phyloP scores from a whole-genome alignment of 2,329 filamentous ascomycete genomes.

The Thermoascus crustaceus region DNA sequence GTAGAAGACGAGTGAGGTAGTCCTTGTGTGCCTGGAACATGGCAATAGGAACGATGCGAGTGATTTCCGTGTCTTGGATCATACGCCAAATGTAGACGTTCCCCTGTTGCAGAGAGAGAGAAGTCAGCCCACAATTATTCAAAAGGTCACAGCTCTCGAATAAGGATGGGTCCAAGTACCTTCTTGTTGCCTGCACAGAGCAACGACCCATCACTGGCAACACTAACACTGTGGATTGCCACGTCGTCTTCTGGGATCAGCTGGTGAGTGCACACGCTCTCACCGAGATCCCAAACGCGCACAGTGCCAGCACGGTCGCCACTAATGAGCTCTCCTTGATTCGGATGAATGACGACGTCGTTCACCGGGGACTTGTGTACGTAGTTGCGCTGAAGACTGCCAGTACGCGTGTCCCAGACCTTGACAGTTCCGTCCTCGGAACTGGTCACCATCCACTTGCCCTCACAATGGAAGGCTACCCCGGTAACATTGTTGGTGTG shows the following conservation, averaged over 20 bases:
- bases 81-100: constrained; percentile 98
- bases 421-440: constrained; percentile 95
- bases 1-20: constrained; percentile 83
- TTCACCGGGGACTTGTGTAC: constrained; percentile 83
- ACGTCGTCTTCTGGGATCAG: constrained; percentile 94
- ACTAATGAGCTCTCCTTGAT: constrained; percentile 95
- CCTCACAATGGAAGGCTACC: constrained; percentile 95
- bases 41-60: constrained; percentile 75
- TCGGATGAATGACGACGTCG: constrained; percentile 98
- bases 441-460: constrained; percentile 99
- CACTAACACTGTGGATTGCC: constrained; percentile 86
- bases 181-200: constrained; percentile 89
- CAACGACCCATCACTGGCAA: constrained; percentile 86
- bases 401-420: constrained; percentile 89
- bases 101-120: constrained; percentile 61
- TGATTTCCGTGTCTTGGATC: constrained; percentile 71
- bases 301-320: constrained; percentile 91
- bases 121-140: no score
- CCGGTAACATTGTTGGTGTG: constrained; percentile 95
- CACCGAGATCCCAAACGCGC: constrained; percentile 89
- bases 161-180: constrained; percentile 45
- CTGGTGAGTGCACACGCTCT: constrained; percentile 95
- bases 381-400: constrained; percentile 85
- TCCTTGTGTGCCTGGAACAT: constrained; percentile 86
- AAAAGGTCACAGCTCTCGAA: no score